A percentile compares a stretch with the other conserved stretches of the same genome.
Evolutionary conservation across 2,329 filamentous ascomycete species (phyloP).

Genomic region (Bretziella fagacearum): DNA sequence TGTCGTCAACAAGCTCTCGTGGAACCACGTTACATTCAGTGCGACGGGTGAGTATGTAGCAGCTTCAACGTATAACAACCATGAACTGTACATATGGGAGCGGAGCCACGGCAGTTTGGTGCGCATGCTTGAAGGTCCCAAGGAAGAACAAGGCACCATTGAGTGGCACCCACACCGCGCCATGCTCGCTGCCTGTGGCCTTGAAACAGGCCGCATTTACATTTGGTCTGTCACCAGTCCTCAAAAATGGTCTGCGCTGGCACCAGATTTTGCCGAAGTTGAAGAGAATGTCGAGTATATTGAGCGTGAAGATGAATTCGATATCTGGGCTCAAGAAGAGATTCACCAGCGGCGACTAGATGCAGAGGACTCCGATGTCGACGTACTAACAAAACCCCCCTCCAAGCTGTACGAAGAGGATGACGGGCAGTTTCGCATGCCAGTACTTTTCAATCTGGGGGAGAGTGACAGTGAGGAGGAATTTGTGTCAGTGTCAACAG

Average conservation of each 20-base stretch:
- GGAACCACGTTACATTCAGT: slow-evolving; percentile 95
- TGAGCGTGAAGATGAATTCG: slow-evolving; percentile 92
- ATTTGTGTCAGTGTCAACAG: slow-evolving; percentile 47
- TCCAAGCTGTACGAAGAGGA: slow-evolving; percentile 43
- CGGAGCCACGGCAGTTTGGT: slow-evolving; percentile 82
- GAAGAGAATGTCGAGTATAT: slow-evolving; percentile 97
- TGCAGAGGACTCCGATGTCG: slow-evolving; percentile 81
- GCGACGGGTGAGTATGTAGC: slow-evolving; percentile 90
- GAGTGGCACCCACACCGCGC: slow-evolving; percentile 91
- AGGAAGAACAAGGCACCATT: slow-evolving; percentile 88
- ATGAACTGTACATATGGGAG: slow-evolving; percentile 98
- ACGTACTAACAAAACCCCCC: slow-evolving; percentile 64
- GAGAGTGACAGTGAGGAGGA: slow-evolving; percentile 96
- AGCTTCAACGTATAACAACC: slow-evolving; percentile 94
- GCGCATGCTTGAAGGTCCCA: slow-evolving; percentile 90
- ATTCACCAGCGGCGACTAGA: slow-evolving; percentile 82
- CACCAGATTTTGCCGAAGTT: slow-evolving; percentile 91
- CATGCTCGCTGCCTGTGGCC: slow-evolving; percentile 73
- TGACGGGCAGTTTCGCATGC: slow-evolving; percentile 64
- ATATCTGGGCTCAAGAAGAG: slow-evolving; percentile 90
- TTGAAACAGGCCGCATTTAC: slow-evolving; percentile 86
- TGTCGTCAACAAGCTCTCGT: slow-evolving; percentile 82
- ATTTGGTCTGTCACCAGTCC: slow-evolving; percentile 92
- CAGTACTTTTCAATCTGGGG: slow-evolving; percentile 78
- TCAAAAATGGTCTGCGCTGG: slow-evolving; percentile 92